These are phyloP conservation scores for Cystofilobasidium ferigula DNA, from an alignment of 768 basidiomycete genomes.

Conservation along the genomic window DNA sequence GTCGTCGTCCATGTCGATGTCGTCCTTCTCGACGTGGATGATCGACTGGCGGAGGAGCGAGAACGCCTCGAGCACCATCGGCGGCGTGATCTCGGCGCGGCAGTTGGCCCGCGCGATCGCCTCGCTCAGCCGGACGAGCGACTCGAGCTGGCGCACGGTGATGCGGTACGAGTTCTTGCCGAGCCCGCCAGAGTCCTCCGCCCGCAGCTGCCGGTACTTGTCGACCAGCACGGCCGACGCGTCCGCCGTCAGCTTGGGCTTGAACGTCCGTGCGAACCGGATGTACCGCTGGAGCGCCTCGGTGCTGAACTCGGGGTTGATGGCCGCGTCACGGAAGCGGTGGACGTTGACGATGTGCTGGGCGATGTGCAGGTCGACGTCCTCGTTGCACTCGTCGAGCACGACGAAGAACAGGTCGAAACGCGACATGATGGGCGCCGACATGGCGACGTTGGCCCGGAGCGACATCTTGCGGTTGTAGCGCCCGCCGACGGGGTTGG, in stretches of 20 bases:
- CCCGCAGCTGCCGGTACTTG: conserved; percentile 81
- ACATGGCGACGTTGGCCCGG: conserved; percentile 90
- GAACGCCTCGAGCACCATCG: conserved; percentile 91
- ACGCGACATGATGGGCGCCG: conserved; percentile 96
- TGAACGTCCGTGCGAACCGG: conserved; percentile 92
- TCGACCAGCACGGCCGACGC: conserved; percentile 88
- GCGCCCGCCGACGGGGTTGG: conserved; percentile 91
- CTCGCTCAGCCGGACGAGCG: conserved; percentile 94
- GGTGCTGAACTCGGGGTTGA: conserved; percentile 92
- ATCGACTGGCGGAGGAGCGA: conserved; percentile 88
- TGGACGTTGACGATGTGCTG: conserved; percentile 97
- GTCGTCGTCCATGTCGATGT: conserved; percentile 79
- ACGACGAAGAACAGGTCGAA: conserved; percentile 98
- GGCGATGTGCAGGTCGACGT: conserved; percentile 82
- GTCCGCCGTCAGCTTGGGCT: conserved; percentile 90
- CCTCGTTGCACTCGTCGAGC: conserved; percentile 89
- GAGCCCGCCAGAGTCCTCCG: conserved; percentile 80
- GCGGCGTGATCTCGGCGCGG: conserved; percentile 87
- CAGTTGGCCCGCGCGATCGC: conserved; percentile 97
- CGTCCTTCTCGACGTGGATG: conserved; percentile 98
- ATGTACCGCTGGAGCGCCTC: conserved; percentile 95
- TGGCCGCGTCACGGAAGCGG: conserved; percentile 85
- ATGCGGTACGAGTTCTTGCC: conserved; percentile 91
- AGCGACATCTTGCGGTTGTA: conserved; percentile 91
- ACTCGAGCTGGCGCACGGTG: conserved; percentile 93